Evolutionary conservation across 805 yeast genomes (phyloP).

Genomic region (Yarrowia keelungensis): DNA sequence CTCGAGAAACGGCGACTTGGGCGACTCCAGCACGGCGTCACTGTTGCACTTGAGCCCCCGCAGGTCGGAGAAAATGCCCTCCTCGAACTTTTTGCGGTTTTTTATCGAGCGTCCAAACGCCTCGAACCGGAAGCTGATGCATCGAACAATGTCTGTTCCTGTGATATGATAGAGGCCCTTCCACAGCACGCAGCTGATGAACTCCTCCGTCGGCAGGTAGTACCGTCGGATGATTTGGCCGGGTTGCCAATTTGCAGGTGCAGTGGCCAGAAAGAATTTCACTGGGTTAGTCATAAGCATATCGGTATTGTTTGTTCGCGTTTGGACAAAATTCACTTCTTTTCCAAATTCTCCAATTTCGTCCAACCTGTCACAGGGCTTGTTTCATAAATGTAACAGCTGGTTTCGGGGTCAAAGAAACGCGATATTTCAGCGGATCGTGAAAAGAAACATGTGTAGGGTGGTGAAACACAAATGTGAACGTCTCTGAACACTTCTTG

Average conservation of each 20-base stretch:
- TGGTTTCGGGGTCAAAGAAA: background rate
- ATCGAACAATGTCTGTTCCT: slow-evolving; percentile 94
- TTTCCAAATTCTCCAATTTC: background rate
- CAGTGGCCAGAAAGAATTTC: slow-evolving; percentile 86
- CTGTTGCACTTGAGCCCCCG: slow-evolving; percentile 80
- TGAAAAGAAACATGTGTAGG: too few relatives aligned
- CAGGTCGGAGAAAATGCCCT: slow-evolving; percentile 91
- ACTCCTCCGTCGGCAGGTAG: slow-evolving; percentile 85
- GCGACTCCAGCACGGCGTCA: slow-evolving; percentile 86
- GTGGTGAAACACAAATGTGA: too few relatives aligned
- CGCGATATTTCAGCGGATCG: background rate
- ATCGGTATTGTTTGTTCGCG: too few relatives aligned
- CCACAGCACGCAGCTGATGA: slow-evolving; percentile 95
- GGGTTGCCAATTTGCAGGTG: slow-evolving; percentile 93
- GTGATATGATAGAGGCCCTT: slow-evolving; percentile 87
- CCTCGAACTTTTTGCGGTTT: slow-evolving; percentile 94
- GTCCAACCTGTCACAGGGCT: slow-evolving; percentile 4
- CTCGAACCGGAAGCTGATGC: slow-evolving; percentile 84
- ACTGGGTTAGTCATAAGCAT: slow-evolving; percentile 14
- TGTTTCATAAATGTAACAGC: slow-evolving; percentile 6
- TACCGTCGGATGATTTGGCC: slow-evolving; percentile 87
- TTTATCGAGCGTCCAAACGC: slow-evolving; percentile 85
- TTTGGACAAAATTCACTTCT: too few relatives aligned
- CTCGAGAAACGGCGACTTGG: slow-evolving; percentile 82
- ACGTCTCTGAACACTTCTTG: too few relatives aligned